Evolutionary conservation across 768 basidiomycete genomes (phyloP), one percentile per base, ranked within the genome.

Genomic region (Suillus placidus): DNA sequence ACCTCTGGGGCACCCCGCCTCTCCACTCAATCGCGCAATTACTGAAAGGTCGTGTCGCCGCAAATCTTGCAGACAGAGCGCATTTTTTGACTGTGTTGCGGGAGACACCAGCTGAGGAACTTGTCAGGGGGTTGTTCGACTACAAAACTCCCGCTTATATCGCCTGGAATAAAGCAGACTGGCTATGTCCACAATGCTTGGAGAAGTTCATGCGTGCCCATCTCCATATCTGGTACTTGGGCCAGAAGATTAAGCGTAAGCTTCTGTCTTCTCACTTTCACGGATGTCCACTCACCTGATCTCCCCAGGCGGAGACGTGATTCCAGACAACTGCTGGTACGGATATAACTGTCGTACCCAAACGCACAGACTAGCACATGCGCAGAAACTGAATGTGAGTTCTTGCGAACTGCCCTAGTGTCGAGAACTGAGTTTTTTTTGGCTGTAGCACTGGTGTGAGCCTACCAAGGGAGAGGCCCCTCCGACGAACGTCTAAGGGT

Each of bases 331-430:
- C 42, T 79, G 77, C 60, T 76, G 73, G 75, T 77, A 78, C 65
- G 77, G 78, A 18, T 78, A 75, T 61, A 67, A 75, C 26, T 78
- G 77, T 61, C 60, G 69, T 51, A 75, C 71, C 3, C 78, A 79
- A 54, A 72, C 61, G 12, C 69, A 74, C 32, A 72, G 51, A 8
- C 7, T 54, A 32, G 54, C 34, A 34, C 54, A 55, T 13, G 54
- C 54, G 20, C 32, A 55, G 54, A 35, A 55, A 55, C 20, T 55
- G 54, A 35, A 55, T n/a, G 54, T 55, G 12, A 55, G 34, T 55
- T 4, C 3, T 35, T 55, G 34, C 3, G 10, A 34, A 35, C 12
- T 35, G 34, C 20, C 12, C 20, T 55, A 34, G 54, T 55, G 12
- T 34, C 34, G 5, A n/a, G 20, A 12, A 9, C 20, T n/a, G 6